Percentiles rank a stretch among this genome's conserved stretches.
phyloP scores from a whole-genome alignment of 1,284 basidiomycete genomes.

The Fomitopsis pinicola region DNA sequence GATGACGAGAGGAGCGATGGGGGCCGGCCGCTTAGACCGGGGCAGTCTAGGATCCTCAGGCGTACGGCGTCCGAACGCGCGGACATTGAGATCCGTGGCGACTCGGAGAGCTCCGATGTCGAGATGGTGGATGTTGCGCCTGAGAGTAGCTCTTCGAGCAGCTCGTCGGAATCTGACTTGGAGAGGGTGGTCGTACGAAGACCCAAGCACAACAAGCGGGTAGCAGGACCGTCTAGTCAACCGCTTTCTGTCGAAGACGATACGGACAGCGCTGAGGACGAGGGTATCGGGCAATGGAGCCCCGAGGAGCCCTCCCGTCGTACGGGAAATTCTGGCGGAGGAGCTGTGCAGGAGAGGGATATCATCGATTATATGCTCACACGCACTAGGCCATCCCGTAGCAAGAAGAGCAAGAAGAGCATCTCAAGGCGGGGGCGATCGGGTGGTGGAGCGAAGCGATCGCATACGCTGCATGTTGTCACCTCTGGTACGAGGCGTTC shows the following conservation, averaged over 20 bases:
- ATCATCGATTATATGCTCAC: conserved; percentile 25
- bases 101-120: conserved; percentile 24
- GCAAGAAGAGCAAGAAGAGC: neutral
- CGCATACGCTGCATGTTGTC: conserved; percentile 4
- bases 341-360: conserved; percentile 19
- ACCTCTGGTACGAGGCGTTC: conserved; percentile 10
- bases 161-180: conserved; percentile 6
- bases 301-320: neutral
- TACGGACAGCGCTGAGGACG: conserved; percentile 3
- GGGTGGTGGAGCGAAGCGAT: neutral
- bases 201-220: neutral
- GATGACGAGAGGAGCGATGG: neutral
- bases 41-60: conserved; percentile 18
- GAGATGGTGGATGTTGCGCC: conserved; percentile 5
- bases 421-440: conserved; percentile 3
- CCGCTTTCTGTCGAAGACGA: neutral
- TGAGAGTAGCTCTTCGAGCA: neutral
- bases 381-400: conserved; percentile 11
- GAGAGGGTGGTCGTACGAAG: conserved; percentile 1
- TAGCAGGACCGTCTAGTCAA: neutral
- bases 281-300: conserved; percentile 5
- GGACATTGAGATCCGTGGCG: conserved; percentile 20
- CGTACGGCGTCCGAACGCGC: conserved; percentile 6
- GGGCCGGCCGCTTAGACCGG: conserved; percentile 19
- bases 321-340: neutral